These are phyloP conservation scores for Scenedesmus sp. DNA, from an alignment of 163 green algal species.

Conservation along the genomic window DNA sequence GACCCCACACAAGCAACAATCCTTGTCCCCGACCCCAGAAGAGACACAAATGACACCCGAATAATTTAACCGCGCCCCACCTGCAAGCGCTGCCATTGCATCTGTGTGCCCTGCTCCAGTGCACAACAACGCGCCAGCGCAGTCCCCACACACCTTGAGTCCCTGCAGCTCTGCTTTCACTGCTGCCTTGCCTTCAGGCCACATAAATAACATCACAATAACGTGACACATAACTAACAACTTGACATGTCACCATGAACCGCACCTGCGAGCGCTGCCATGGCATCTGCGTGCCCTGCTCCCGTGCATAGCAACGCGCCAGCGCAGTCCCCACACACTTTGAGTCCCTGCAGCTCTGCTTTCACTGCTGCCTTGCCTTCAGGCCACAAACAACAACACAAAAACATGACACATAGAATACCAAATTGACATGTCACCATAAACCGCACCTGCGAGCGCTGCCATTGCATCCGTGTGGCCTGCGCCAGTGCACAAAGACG, in stretches of 20 bases:
- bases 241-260: too few relatives aligned
- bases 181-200: too few relatives aligned
- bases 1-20: too few relatives aligned
- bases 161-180: background rate
- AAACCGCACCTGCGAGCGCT: background rate
- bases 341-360: background rate
- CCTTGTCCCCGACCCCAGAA: too few relatives aligned
- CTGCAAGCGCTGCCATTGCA: background rate
- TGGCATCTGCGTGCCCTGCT: background rate
- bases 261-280: background rate
- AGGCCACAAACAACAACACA: too few relatives aligned
- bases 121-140: too few relatives aligned
- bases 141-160: background rate
- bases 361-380: background rate
- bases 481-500: background rate
- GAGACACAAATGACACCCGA: too few relatives aligned
- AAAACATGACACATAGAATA: too few relatives aligned
- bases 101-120: background rate
- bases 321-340: background rate
- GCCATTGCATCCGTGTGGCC: background rate
- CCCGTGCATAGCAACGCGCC: background rate
- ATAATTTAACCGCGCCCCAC: background rate
- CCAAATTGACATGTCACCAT: too few relatives aligned
- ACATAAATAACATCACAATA: too few relatives aligned
- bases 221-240: too few relatives aligned